Evolutionary conservation across 164 flowering plant genomes (phyloP), one percentile per base, ranked within the genome.

Genomic region (Akebia trifoliata): DNA sequence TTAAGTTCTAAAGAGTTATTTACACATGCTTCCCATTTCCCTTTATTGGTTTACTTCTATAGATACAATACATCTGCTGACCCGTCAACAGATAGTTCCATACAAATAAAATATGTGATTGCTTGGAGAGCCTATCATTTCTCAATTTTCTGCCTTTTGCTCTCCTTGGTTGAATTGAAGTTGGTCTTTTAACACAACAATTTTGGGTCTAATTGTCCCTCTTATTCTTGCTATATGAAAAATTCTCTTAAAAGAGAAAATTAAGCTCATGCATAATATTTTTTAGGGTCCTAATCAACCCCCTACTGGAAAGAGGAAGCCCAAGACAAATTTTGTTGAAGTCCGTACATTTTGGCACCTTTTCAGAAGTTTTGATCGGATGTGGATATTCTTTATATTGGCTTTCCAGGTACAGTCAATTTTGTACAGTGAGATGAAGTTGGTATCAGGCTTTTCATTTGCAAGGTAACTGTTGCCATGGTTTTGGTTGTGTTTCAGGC

Each of bases 321-420:
- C 97, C 14, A 93, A 93, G 75, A 84, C 97, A 55, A 93, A 87
- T 71, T 93, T 93, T 78, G 99, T 90, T 53, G 99, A 93, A 83
- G 76, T 83, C 30, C 95, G 97, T 26, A 90, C 99, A 15, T 93
- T 87, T 79, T 87, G 78, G 92, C 94, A 93, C 58, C 90, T 93
- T 45, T 93, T 71, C 54, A 80, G 97, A 72, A 93, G 94, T 72
- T 93, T 93, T 60, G 99, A 93, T 47, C 78, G 99, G 65, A 80
- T 93, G 95, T 93, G 99, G 99, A 79, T 84, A 56, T 93, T 90
- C 71, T 81, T 90, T 57, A 80, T 84, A 66, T 67, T 93, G 81
- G 84, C 93, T 40, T 79, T 90, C 36, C 99, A 93, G 99, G 99
- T 90, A 73, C 5, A 28, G 24, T 40, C 29, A 35, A 6, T 52